Percentiles rank a stretch among this genome's conserved stretches.
Conservation (phyloP, 495 filamentous ascomycete species). For the Achaetomiella virescens region DNA sequence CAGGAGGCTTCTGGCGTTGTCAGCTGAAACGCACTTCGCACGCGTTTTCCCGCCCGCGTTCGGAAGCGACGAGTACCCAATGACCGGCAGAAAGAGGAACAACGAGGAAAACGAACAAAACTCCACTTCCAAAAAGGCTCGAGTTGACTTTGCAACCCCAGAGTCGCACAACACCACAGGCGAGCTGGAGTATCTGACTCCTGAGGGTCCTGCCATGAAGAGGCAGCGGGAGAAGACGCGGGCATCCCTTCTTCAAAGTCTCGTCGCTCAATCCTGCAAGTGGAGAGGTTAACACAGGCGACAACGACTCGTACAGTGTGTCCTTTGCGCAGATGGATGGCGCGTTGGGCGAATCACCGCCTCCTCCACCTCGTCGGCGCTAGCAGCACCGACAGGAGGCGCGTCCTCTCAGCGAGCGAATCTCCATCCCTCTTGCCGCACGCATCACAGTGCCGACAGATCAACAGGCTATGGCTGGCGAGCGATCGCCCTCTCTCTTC, state of each 20-base stretch:
- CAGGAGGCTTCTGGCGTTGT: background rate
- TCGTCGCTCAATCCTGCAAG: background rate
- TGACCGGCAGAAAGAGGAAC: background rate
- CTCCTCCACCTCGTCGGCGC: background rate
- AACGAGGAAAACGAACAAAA: background rate
- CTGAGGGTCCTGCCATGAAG: background rate
- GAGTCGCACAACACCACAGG: too few species aligned
- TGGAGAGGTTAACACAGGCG: background rate
- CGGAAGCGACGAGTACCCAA: too few species aligned
- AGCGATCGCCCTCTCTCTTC: background rate
- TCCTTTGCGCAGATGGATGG: conserved; percentile 2
- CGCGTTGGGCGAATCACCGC: background rate
- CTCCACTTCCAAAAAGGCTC: background rate
- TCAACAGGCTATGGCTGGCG: background rate
- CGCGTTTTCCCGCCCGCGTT: too few species aligned
- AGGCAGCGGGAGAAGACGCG: background rate
- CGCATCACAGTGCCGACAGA: background rate
- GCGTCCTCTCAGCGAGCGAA: background rate
- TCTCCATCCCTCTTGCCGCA: background rate
- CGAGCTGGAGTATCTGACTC: too few species aligned
- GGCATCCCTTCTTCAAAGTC: background rate
- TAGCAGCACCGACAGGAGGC: background rate
- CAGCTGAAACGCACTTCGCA: too few species aligned
- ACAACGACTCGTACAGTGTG: background rate
- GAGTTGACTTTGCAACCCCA: background rate